Base-by-base conservation (phyloP, 2,329 filamentous ascomycete genomes). In the Cordyceps fumosorosea region DNA sequence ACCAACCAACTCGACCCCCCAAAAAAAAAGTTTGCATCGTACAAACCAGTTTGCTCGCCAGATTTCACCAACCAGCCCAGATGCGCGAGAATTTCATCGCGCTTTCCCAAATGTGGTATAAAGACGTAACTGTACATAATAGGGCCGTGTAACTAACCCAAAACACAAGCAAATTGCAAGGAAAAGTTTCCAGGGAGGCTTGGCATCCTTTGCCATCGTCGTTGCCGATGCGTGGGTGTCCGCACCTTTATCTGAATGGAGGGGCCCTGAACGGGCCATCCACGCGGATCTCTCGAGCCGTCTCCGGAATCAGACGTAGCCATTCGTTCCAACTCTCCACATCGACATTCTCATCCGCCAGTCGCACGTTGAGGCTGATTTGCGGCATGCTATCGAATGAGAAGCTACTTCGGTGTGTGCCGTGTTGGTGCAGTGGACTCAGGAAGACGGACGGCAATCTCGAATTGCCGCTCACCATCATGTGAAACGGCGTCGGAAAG, bases 261-360 rank as follows among this genome's bases (percentile, higher is more conserved):
- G 64, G 59, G 8, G 40, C 40, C 61, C 74, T 69, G 59, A 76
- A 81, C 22, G 81, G 80, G 3, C 80, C 80, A 26, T 85, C 82
- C 50, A 84, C 77, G 69, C 80, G 81, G 61, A 84, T 75, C 63
- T 84, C 82, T 66, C 75, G 79, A 65, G 85, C 78, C 8, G 81
- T 79, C 62, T 84, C 81, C 2, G 83, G 83, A 77, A 85, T 82
- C 67, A 81, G 73, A 24, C 83, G 79, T 65, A 86, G 70, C 82
- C 83, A 85, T 67, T 85, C 82, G 60, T 78, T 75, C 82, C 83
- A 84, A 60, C 73, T 78, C 56, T 85, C 81, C 59, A 80, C 69
- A 64, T 82, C 79, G 63, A 83, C 71, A 34, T 76, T 76, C 26
- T 82, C 81, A 47, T 84, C 81, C 2, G 76, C 76, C 48, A 85